A percentile compares a stretch with the other conserved stretches of the same genome.
Evolutionary conservation across 345 rosid genomes (phyloP).

Genomic region (Lepidium aucheri): DNA sequence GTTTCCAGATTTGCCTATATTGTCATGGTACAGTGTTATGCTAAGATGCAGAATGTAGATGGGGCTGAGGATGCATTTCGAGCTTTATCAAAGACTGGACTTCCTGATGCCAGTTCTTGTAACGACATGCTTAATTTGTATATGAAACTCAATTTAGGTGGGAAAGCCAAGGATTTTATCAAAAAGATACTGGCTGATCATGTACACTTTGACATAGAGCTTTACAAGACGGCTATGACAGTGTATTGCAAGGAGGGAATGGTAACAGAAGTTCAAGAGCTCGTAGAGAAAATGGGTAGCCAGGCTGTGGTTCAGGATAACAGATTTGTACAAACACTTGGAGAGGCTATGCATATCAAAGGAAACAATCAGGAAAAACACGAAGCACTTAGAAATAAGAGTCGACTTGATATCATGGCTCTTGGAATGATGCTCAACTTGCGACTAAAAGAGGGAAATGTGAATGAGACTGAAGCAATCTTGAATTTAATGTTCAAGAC

Average conservation of each 20-base stretch:
- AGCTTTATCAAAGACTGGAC: conserved; percentile 56
- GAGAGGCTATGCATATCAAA: conserved; percentile 28
- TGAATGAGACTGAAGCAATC: conserved; percentile 31
- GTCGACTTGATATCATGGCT: conserved; percentile 40
- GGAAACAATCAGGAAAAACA: conserved; percentile 8
- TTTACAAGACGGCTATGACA: conserved; percentile 44
- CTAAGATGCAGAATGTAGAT: conserved; percentile 48
- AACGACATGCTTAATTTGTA: conserved; percentile 69
- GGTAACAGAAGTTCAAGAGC: conserved; percentile 40
- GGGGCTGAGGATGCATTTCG: conserved; percentile 70
- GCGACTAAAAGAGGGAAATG: conserved; percentile 32
- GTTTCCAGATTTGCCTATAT: conserved; percentile 76
- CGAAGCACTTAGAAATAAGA: conserved; percentile 20
- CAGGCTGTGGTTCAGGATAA: conserved; percentile 31
- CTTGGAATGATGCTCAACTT: conserved; percentile 50
- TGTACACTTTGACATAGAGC: conserved; percentile 50
- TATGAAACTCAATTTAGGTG: conserved; percentile 38
- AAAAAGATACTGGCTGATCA: conserved; percentile 41
- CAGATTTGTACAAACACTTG: conserved; percentile 53
- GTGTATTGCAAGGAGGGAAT: conserved; percentile 59
- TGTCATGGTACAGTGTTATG: conserved; percentile 72
- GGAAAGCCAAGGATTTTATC: conserved; percentile 52
- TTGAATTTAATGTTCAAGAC: conserved; percentile 44
- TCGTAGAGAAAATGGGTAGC: conserved; percentile 42
- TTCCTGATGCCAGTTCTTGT: conserved; percentile 74